phyloP scores from a whole-genome alignment of 106 monocot genomes.

The Agapanthus africanus region DNA sequence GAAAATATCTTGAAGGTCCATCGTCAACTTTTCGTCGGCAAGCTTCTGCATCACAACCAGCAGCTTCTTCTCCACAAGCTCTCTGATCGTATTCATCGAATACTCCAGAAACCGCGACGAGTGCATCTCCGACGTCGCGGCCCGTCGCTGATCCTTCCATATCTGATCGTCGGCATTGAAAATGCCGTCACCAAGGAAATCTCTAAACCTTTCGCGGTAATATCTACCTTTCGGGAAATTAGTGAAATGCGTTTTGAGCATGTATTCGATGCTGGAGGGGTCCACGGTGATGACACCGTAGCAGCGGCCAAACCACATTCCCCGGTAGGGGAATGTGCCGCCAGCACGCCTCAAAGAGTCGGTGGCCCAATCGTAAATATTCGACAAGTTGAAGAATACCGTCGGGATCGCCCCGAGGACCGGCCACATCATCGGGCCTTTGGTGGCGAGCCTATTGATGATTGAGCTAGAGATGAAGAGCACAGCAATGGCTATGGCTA shows the following conservation, averaged over 20 bases:
- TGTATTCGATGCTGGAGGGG: constrained; percentile 70
- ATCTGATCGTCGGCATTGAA: constrained; percentile 77
- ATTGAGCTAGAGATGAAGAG: constrained; percentile 44
- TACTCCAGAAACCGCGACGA: constrained; percentile 40
- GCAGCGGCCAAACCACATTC: constrained; percentile 48
- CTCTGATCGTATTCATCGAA: constrained; percentile 31
- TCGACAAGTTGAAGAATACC: constrained; percentile 33
- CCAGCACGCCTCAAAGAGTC: constrained; percentile 19
- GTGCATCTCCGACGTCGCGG: constrained; percentile 77
- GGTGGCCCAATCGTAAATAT: constrained; percentile 73
- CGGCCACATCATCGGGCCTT: constrained; percentile 76
- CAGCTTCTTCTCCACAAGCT: constrained; percentile 52
- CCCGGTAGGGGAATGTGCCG: constrained; percentile 74
- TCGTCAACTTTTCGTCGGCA: not conserved
- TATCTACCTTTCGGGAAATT: constrained; percentile 90
- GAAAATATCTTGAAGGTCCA: constrained; percentile 77
- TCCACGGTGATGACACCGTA: constrained; percentile 51
- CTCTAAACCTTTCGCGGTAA: constrained; percentile 72
- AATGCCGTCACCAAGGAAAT: constrained; percentile 86
- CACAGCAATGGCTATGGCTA: constrained; percentile 14
- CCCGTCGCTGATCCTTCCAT: constrained; percentile 77
- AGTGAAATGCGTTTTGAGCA: constrained; percentile 65
- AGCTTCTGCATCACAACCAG: constrained; percentile 29
- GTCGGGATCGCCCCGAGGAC: constrained; percentile 61
- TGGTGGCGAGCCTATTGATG: constrained; percentile 22